phyloP scores from a whole-genome alignment of 768 basidiomycete species.

The Gloeopeniophorella convolvens region DNA sequence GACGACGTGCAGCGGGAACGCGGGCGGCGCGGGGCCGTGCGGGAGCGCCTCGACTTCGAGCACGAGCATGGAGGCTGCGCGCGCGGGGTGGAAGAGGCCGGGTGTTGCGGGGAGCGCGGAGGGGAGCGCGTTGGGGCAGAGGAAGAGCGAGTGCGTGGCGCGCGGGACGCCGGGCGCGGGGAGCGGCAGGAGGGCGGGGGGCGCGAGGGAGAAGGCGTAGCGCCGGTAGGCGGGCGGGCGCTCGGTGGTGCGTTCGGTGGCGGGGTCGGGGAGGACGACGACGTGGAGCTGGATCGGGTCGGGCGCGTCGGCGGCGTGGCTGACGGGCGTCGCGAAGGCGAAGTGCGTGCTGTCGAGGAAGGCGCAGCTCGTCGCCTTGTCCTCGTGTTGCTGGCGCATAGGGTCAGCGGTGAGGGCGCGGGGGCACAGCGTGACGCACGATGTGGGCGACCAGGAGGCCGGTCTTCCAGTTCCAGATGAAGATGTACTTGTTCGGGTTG shows the following conservation, averaged over 20 bases:
- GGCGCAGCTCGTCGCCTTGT: not conserved
- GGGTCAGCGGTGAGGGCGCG: too few species aligned
- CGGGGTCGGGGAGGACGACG: not conserved
- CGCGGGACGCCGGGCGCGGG: not conserved
- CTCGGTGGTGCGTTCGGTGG: too few species aligned
- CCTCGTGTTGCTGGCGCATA: too few species aligned
- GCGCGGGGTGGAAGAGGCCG: not conserved
- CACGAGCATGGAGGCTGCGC: not conserved
- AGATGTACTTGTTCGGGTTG: not conserved
- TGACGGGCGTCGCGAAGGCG: too few species aligned
- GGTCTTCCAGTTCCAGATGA: slow-evolving; percentile 7
- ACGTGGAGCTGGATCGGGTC: not conserved
- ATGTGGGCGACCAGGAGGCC: not conserved
- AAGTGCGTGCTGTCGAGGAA: slow-evolving; percentile 2
- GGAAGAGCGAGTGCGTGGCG: not conserved
- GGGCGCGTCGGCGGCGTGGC: not conserved
- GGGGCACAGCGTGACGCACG: not conserved
- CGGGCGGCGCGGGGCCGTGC: not conserved
- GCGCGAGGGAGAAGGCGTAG: not conserved
- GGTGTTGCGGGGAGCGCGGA: not conserved
- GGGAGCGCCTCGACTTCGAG: not conserved
- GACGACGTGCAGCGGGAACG: not conserved
- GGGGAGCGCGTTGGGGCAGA: not conserved
- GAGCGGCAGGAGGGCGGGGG: not conserved
- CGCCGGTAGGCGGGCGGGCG: too few species aligned